phyloP scores from a whole-genome alignment of 129 eudicot species.

The Rutidosis leptorrhynchoides region DNA sequence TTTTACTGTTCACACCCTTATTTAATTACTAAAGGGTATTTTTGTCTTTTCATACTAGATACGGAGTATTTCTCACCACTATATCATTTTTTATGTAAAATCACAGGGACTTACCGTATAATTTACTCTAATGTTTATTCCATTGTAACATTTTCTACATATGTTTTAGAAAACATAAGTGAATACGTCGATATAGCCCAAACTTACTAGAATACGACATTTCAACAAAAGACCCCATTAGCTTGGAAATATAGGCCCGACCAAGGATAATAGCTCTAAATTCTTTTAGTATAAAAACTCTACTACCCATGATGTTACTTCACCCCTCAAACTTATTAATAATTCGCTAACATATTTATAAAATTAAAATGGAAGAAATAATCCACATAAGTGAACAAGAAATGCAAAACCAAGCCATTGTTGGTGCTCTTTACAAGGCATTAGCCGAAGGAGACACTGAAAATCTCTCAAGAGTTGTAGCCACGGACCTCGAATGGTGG shows the following conservation, averaged over 20 bases:
- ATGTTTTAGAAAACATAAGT: too few relatives aligned
- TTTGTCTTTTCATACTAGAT: too few relatives aligned
- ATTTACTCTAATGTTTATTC: neutral
- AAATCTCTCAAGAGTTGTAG: constrained; percentile 33
- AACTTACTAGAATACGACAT: neutral
- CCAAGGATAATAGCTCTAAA: neutral
- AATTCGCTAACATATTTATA: neutral
- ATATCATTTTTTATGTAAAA: too few relatives aligned
- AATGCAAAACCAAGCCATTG: constrained; percentile 41
- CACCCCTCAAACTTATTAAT: neutral
- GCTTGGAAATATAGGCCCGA: constrained; percentile 22
- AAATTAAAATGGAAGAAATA: constrained; percentile 32
- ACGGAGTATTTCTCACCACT: too few relatives aligned
- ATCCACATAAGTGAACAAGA: constrained; percentile 26
- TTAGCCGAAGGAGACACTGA: constrained; percentile 44
- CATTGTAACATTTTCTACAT: neutral
- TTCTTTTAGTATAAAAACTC: constrained; percentile 30
- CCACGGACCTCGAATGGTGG: constrained; percentile 74
- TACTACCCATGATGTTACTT: constrained; percentile 1
- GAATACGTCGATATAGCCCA: neutral
- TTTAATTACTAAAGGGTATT: too few relatives aligned
- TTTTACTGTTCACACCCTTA: too few relatives aligned
- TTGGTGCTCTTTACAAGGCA: constrained; percentile 54
- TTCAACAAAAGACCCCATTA: constrained; percentile 7
- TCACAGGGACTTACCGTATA: too few relatives aligned